These are phyloP conservation scores for Pyrenochaeta sp. DNA, from an alignment of 2,329 filamentous ascomycete genomes.

Conservation along the genomic window DNA sequence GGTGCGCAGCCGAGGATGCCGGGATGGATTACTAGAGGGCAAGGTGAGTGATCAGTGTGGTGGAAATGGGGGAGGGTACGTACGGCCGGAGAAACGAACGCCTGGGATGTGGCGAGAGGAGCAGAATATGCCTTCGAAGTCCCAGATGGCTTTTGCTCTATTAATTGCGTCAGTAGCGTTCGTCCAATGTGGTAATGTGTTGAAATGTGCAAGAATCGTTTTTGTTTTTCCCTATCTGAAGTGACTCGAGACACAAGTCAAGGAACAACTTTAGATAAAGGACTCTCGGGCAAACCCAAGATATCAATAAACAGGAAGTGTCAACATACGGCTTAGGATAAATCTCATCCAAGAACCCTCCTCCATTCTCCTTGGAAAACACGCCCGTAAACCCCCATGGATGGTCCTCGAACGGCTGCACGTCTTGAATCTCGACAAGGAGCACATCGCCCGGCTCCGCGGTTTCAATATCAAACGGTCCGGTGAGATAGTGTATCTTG, in stretches of 20 bases:
- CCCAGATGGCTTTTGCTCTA: constrained; percentile 78
- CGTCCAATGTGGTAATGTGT: no score
- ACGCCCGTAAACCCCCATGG: constrained; percentile 92
- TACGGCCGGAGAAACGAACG: constrained; percentile 84
- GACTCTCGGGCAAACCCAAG: no score
- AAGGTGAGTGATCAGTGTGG: no score
- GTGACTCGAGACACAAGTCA: no score
- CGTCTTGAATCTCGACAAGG: constrained; percentile 89
- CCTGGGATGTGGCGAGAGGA: constrained; percentile 76
- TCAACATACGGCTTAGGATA: constrained; percentile 78
- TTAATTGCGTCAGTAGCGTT: neutral
- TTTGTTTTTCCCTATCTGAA: no score
- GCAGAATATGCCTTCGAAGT: constrained; percentile 81
- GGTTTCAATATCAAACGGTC: constrained; percentile 85
- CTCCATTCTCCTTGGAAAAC: constrained; percentile 82
- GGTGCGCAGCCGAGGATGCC: constrained; percentile 92
- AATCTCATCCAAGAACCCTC: constrained; percentile 85
- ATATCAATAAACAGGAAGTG: no score
- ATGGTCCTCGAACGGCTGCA: constrained; percentile 83
- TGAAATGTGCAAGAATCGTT: no score
- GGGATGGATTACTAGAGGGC: constrained; percentile 93
- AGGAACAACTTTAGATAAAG: no score
- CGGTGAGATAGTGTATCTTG: constrained; percentile 84
- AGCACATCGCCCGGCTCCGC: constrained; percentile 86
- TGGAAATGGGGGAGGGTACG: no score